Percentiles rank a stretch among this genome's conserved stretches.
Evolutionary conservation across 306 rosid species (phyloP).

Genomic region (Vicia sativa): DNA sequence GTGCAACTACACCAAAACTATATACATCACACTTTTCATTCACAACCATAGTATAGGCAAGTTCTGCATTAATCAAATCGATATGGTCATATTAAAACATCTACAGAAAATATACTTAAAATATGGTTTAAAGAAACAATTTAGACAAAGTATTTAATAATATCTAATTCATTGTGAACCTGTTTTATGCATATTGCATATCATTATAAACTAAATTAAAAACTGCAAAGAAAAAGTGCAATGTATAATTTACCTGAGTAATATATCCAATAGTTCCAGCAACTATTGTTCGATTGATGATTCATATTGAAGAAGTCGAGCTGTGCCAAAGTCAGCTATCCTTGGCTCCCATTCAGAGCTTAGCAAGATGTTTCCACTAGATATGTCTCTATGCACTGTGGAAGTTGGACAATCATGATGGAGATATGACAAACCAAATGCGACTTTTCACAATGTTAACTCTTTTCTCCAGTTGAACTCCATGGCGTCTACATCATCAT

Average conservation of each 20-base stretch:
- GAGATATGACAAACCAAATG: constrained; percentile 32
- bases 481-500: constrained; percentile 1
- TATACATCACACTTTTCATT: constrained; percentile 39
- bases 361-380: constrained; percentile 18
- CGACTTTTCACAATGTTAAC: constrained; percentile 25
- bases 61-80: background rate
- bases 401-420: constrained; percentile 26
- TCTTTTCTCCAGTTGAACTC: constrained; percentile 31
- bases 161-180: no score
- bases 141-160: no score
- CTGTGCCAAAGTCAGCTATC: constrained; percentile 23
- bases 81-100: background rate
- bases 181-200: no score
- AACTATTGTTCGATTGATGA: constrained; percentile 29
- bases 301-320: constrained; percentile 2
- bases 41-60: constrained; percentile 29
- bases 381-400: constrained; percentile 34
- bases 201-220: no score
- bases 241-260: background rate
- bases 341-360: constrained; percentile 9
- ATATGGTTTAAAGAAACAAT: no score
- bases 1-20: constrained; percentile 34
- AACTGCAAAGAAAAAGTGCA: no score
- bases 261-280: constrained; percentile 36
- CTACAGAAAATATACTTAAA: background rate